A percentile compares a stretch with the other conserved stretches of the same genome.
These are phyloP conservation scores for Carallia brachiata DNA, from an alignment of 345 rosid genomes.

Conservation along the genomic window DNA sequence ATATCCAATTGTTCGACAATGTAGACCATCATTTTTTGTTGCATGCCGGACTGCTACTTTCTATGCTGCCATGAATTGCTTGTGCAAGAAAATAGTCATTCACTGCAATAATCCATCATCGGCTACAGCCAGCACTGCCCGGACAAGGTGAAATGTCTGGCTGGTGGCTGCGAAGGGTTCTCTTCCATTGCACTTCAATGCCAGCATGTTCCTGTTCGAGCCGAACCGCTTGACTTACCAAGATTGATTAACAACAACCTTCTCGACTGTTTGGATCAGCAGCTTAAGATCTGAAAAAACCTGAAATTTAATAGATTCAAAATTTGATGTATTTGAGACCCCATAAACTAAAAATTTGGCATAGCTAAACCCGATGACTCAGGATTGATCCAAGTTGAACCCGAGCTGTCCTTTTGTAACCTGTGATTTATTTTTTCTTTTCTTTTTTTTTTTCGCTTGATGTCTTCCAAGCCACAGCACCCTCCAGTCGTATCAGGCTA, in stretches of 20 bases:
- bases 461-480: too few species aligned
- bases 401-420: too few species aligned
- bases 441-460: too few species aligned
- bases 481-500: too few species aligned
- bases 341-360: too few species aligned
- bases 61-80: slow-evolving; percentile 18
- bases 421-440: too few species aligned
- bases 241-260: not conserved
- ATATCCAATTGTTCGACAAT: slow-evolving; percentile 21
- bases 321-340: too few species aligned
- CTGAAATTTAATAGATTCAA: too few species aligned
- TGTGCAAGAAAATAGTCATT: slow-evolving; percentile 19
- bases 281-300: too few species aligned
- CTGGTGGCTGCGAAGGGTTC: slow-evolving; percentile 7
- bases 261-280: slow-evolving; percentile 1
- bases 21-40: slow-evolving; percentile 12
- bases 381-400: too few species aligned
- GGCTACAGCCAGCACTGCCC: slow-evolving; percentile 20
- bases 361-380: too few species aligned
- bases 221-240: slow-evolving; percentile 17
- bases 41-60: slow-evolving; percentile 13
- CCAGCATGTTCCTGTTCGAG: slow-evolving; percentile 2
- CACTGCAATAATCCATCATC: not conserved
- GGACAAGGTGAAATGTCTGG: slow-evolving; percentile 10
- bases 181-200: slow-evolving; percentile 11